phyloP scores from a whole-genome alignment of 2,329 filamentous ascomycete species.

The Amylocarpus encephaloides region DNA sequence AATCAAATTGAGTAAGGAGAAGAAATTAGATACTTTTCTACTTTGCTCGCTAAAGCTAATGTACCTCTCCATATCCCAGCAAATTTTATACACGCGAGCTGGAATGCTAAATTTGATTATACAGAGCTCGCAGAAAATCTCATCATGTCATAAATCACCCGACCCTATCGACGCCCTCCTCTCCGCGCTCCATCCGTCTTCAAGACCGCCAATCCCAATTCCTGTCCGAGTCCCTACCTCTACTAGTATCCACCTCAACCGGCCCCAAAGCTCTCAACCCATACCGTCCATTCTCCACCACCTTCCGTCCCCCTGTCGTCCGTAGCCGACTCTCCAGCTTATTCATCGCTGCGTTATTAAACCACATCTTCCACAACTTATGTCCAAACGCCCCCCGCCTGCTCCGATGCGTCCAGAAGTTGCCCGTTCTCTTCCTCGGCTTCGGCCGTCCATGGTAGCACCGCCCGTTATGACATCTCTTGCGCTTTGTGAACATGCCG shows the following conservation, averaged over 20 bases:
- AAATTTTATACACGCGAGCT: too few relatives aligned
- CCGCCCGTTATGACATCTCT: slow-evolving; percentile 15
- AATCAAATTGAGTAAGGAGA: too few relatives aligned
- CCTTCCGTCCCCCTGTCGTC: neutral
- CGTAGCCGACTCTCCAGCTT: slow-evolving; percentile 17
- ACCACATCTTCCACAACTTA: slow-evolving; percentile 28
- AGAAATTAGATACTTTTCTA: too few relatives aligned
- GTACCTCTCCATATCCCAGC: too few relatives aligned
- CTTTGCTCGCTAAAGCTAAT: too few relatives aligned
- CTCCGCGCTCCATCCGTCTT: too few relatives aligned
- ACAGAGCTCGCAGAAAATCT: too few relatives aligned
- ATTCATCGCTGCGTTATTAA: slow-evolving; percentile 25
- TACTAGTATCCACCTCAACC: slow-evolving; percentile 14
- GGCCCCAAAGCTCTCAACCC: slow-evolving; percentile 15
- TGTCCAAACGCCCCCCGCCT: slow-evolving; percentile 19
- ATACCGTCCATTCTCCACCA: slow-evolving; percentile 20
- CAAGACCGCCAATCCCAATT: too few relatives aligned
- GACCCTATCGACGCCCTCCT: too few relatives aligned
- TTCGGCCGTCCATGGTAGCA: slow-evolving; percentile 24
- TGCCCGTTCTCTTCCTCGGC: neutral
- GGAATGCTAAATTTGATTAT: too few relatives aligned
- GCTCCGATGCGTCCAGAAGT: slow-evolving; percentile 22
- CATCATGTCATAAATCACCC: too few relatives aligned
- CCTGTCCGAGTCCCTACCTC: neutral
- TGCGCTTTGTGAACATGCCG: slow-evolving; percentile 21